A percentile compares a stretch with the other conserved stretches of the same genome.
These are phyloP conservation scores for Suhomyces kunorum DNA, from an alignment of 1,139 yeast genomes.

Conservation along the genomic window DNA sequence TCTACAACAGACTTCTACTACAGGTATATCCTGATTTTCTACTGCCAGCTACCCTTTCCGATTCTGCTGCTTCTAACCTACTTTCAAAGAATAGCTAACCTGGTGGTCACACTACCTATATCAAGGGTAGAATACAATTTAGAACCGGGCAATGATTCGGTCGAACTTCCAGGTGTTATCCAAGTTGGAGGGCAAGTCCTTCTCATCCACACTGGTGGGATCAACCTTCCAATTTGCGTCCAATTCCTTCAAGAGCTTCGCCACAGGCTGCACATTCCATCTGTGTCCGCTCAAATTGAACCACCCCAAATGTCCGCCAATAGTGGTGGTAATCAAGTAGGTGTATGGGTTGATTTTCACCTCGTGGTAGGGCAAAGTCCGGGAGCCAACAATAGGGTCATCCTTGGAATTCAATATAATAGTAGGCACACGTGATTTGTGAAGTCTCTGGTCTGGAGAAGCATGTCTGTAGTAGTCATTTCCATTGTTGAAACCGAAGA, in stretches of 20 bases:
- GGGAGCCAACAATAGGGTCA: conserved; percentile 59
- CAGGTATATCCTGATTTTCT: too few relatives aligned
- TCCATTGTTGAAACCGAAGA: conserved; percentile 72
- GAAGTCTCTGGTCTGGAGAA: conserved; percentile 58
- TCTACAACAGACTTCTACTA: too few relatives aligned
- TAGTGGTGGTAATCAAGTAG: conserved; percentile 62
- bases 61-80: too few relatives aligned
- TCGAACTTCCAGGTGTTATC: conserved; percentile 35
- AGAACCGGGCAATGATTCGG: conserved; percentile 22
- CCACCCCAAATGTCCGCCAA: conserved; percentile 87
- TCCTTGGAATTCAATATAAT: conserved; percentile 52
- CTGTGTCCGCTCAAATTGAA: conserved; percentile 49
- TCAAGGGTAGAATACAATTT: neutral
- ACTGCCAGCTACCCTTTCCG: too few relatives aligned
- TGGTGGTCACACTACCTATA: too few relatives aligned
- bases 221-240: conserved; percentile 29
- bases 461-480: conserved; percentile 72
- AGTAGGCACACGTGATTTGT: conserved; percentile 54
- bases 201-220: conserved; percentile 14
- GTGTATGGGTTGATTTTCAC: conserved; percentile 68
- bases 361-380: conserved; percentile 60
- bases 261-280: conserved; percentile 52
- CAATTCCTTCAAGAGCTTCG: conserved; percentile 37
- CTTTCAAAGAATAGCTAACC: too few relatives aligned
- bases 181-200: conserved; percentile 32